Evolutionary conservation across 257 asterid genomes (phyloP), one percentile per base, ranked within the genome.

Genomic region (Eustoma russellianum): DNA sequence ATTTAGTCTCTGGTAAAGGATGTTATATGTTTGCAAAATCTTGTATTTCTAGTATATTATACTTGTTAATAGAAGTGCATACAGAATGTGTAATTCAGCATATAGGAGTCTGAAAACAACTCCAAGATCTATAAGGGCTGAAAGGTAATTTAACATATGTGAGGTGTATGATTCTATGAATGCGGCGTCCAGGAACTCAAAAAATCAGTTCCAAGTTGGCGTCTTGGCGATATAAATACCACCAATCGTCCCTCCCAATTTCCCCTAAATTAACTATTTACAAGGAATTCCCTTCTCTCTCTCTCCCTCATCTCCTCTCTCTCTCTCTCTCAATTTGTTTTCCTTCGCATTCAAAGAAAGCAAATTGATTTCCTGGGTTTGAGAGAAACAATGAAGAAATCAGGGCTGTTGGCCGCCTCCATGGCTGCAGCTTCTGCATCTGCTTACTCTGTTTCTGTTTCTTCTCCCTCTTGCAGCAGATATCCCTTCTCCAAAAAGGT

Each of bases 391-490:
- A 83, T 83, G 94, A 83, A 81, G 80, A 83, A 76, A 78, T 70
- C 94, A 0, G 74, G 75, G 33, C 17, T 75, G 33, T 24, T 78
- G 0, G 82, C 80, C 1, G 84, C 85, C 6, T 76, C 90, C 62
- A 62, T 76, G 19, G 83, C 90, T 6, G 83, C 85, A 17, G 82
- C 77, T 57, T 79, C 88, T 41, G 54, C n/a, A n/a, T n/a, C 78
- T 18, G 79, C 77, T 30, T 48, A 67, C 58, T 78, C 83, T 47
- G 67, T 70, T 56, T 50, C 76, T 10, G n/a, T n/a, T n/a, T 59
- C 76, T n/a, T n/a, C n/a, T n/a, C n/a, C n/a, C 0, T 33, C 70
- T 13, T 55, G 72, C 2, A 34, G 77, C 61, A 83, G 72, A 66
- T n/a, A 67, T 46, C 50, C 61, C 63, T 48, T 64, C 33, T 60